Base-by-base conservation (phyloP, 2,329 filamentous ascomycete genomes). In the Neofusicoccum kwambonambiense region DNA sequence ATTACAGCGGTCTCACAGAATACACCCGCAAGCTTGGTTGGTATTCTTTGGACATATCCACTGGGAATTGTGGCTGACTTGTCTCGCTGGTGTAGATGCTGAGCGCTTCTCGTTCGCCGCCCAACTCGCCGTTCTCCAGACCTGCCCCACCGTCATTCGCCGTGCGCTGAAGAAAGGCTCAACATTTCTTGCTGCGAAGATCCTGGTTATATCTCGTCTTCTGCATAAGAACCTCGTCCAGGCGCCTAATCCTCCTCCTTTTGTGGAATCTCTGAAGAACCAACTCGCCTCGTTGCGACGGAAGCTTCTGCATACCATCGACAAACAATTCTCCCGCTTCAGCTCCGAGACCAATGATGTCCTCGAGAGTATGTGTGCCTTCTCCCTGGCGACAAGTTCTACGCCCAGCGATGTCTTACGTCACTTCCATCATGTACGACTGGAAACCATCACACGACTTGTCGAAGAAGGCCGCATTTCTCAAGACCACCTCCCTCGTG, bases 311-410 rank as follows among this genome's bases (percentile, higher is more conserved):
- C 84, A 86, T 68, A 86, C 84, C 54, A 84, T 89, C 31, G 87
- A 93, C 68, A 81, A 81, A 65, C 79, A 78, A 4, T 76, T 83
- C 75, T 74, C 74, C 5, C 75, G 69, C 56, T 64, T 72, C 2
- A 68, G 69, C 4, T 69, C 70, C 12, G 77, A 79, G 3, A 83
- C 71, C 67, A 80, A 72, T 67, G 75, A 66, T 69, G 83, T 95
- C 15, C 80, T 94, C 12, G 89, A 92, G 70, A 88, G 89, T 0
- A 82, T 97, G 69, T 90, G 89, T 64, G 93, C 93, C 0, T 93
- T 93, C 74, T 93, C 92, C 67, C 82, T 98, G 58, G 87, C 89
- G 1, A 93, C 90, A 3, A 96, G 87, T 71, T 92, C 90, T 0
- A 90, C 92, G 0, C 88, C 91, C 0, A 88, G 86, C 65, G 93